Evolutionary conservation across 176 grass and related monocot species (phyloP).

Genomic region (Zea luxurians): DNA sequence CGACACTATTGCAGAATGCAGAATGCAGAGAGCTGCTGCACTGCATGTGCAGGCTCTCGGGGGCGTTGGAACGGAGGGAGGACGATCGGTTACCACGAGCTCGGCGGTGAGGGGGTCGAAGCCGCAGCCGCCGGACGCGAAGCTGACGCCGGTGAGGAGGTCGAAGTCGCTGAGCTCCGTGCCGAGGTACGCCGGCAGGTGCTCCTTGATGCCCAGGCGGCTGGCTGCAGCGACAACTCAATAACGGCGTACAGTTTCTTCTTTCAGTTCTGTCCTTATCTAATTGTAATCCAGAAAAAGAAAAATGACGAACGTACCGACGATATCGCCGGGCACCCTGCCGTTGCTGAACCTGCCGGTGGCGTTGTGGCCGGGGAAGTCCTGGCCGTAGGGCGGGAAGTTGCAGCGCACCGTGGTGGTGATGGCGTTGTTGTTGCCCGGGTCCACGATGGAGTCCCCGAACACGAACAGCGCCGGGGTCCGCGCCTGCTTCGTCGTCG

Average conservation of each 20-base stretch:
- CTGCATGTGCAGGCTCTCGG: not conserved
- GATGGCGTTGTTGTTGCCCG: slow-evolving; percentile 81
- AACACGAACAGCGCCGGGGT: slow-evolving; percentile 60
- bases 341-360: slow-evolving; percentile 89
- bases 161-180: slow-evolving; percentile 63
- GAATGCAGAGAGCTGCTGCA: not conserved
- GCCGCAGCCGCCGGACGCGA: slow-evolving; percentile 75
- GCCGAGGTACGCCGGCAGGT: slow-evolving; percentile 74
- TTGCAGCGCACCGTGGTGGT: slow-evolving; percentile 45
- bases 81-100: slow-evolving; percentile 43
- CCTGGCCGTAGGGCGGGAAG: slow-evolving; percentile 70
- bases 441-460: slow-evolving; percentile 76
- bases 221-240: slow-evolving; percentile 42
- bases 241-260: not conserved
- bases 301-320: slow-evolving; percentile 38
- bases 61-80: not conserved
- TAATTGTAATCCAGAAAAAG: not conserved
- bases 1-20: not conserved
- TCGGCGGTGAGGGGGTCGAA: slow-evolving; percentile 77
- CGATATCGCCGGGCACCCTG: slow-evolving; percentile 61
- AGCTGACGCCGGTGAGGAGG: slow-evolving; percentile 86
- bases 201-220: slow-evolving; percentile 63
- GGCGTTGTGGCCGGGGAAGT: slow-evolving; percentile 58
- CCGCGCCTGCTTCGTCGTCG: slow-evolving; percentile 10
- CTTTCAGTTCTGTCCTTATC: not conserved